phyloP scores from a whole-genome alignment of 352 stramenopile genomes.

The Phytophthora constricta region DNA sequence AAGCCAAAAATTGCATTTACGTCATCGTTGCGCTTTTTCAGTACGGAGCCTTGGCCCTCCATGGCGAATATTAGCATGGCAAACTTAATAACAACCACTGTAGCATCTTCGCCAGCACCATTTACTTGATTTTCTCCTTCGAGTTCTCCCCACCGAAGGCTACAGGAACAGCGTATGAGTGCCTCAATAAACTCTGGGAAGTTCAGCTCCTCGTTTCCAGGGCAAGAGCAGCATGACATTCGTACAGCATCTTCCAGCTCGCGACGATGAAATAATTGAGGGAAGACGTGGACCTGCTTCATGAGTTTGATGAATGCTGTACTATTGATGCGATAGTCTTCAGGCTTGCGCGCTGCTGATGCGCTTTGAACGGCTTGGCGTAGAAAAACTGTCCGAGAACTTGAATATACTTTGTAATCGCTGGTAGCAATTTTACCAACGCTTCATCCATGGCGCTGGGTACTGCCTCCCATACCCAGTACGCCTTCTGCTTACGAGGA shows the following conservation, averaged over 20 bases:
- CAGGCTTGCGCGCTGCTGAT: constrained; percentile 16
- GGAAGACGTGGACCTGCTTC: constrained; percentile 61
- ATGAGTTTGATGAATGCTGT: constrained; percentile 52
- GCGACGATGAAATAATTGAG: constrained; percentile 63
- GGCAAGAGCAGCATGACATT: constrained; percentile 35
- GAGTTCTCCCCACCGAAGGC: constrained; percentile 52
- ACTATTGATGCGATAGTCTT: constrained; percentile 37
- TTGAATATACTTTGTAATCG: constrained; percentile 50
- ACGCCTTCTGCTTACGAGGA: constrained; percentile 6
- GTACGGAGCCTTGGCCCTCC: constrained; percentile 67
- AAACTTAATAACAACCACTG: constrained; percentile 62
- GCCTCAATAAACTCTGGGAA: constrained; percentile 74
- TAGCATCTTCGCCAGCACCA: constrained; percentile 18
- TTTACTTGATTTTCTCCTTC: background rate
- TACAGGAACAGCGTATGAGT: constrained; percentile 54
- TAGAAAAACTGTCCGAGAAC: constrained; percentile 53
- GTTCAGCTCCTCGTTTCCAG: constrained; percentile 40
- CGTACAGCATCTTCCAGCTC: constrained; percentile 60
- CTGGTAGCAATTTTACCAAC: constrained; percentile 43
- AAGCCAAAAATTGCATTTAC: constrained; percentile 59
- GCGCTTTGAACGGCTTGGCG: constrained; percentile 27
- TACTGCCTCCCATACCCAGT: constrained; percentile 36
- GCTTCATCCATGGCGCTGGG: constrained; percentile 35
- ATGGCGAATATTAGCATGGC: constrained; percentile 83
- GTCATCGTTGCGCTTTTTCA: constrained; percentile 65